phyloP scores from a whole-genome alignment of 2,329 filamentous ascomycete genomes.

The Cercospora zeae-maydis region DNA sequence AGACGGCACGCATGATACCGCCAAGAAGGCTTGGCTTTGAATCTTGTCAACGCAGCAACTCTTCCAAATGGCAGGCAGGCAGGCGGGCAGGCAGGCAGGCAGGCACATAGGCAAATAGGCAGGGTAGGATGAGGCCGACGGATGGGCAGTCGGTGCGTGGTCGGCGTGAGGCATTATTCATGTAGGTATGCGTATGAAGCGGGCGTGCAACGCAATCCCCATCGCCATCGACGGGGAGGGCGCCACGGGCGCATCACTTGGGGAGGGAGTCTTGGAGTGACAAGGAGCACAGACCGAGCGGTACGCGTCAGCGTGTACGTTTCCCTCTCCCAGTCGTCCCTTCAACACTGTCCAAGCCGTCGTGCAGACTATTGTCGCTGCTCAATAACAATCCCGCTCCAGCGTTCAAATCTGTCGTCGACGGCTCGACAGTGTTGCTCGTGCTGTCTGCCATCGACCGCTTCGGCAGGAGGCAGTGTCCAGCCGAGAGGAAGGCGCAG shows the following conservation, averaged over 20 bases:
- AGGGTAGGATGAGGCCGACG: no score
- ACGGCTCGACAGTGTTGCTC: neutral
- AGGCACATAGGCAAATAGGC: no score
- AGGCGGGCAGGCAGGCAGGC: neutral
- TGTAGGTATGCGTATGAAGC: neutral
- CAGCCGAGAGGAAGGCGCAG: neutral
- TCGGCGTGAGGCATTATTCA: neutral
- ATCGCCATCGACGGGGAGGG: neutral
- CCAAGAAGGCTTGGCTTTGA: neutral
- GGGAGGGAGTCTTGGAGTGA: neutral
- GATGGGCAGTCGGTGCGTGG: neutral
- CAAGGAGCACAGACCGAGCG: neutral
- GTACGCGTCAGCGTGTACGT: neutral
- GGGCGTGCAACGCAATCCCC: neutral
- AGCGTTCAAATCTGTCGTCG: neutral
- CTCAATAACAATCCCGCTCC: neutral
- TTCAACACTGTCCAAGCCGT: slow-evolving; percentile 3
- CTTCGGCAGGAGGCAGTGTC: neutral
- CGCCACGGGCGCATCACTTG: neutral
- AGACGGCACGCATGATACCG: neutral
- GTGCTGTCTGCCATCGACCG: neutral
- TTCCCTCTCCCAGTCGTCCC: neutral
- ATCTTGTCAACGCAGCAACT: neutral
- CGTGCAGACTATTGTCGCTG: neutral
- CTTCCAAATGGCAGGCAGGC: neutral